Base-by-base conservation (phyloP, 2,329 filamentous ascomycete genomes). In the Arthrobotrys megalospora region DNA sequence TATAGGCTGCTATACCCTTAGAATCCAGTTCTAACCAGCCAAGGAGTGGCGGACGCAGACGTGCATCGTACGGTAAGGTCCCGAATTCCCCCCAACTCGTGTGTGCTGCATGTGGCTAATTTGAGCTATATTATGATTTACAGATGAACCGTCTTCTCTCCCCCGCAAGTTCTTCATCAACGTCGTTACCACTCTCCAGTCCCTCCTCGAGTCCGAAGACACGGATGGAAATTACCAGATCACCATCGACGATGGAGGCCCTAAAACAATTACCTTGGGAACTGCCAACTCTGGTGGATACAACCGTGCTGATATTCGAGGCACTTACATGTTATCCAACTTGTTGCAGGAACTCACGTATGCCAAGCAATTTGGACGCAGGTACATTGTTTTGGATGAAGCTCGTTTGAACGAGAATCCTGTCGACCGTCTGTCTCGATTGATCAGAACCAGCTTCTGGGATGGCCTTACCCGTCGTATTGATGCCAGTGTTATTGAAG, bases 321-420 rank as follows among this genome's bases (percentile, higher is more conserved):
- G 96, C 82, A 98, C 93, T 36, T 99, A 99, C 85, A 96, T 97
- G 91, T 89, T 99, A 76, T 97, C 95, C 80, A 99, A 98, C 84
- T 89, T 98, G 53, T 88, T 98, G 47, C 96, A 99, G 85, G 96
- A 99, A 85, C 89, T 99, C 80, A 96, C 92, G 0, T 88, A 98
- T 81, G 96, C 96, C 80, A 91, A 97, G 86, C 92, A 96, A 83
- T 94, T 93, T 83, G 94, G 93, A 76, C 91, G 93, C 79, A 93
- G 94, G 85, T 91, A 93, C 83, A 95, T 98, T 82, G 90, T 97
- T 67, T 89, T 99, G 52, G 94, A 98, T 82, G 94, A 97, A 83
- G 92, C 91, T 8, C 91, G 95, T 24, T 87, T 99, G 80, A 97
- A 95, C 83, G 96, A 99, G 86, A 98, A 98, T 83, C 96, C 96